These are phyloP conservation scores for Penicillium sp. DNA, from an alignment of 2,329 filamentous ascomycete species.

Conservation along the genomic window DNA sequence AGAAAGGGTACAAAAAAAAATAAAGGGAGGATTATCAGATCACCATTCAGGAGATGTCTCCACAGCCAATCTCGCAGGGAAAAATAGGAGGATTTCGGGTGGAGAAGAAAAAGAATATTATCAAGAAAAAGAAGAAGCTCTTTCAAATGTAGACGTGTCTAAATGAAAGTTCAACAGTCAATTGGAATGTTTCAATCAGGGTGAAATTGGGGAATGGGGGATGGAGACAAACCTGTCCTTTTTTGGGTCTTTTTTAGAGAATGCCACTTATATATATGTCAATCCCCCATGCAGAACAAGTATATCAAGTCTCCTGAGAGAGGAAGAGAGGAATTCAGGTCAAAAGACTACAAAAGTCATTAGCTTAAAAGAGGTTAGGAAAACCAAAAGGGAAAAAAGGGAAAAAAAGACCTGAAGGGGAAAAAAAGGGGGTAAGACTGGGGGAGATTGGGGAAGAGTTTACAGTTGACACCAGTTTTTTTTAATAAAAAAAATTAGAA, in stretches of 20 bases:
- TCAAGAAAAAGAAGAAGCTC: constrained; percentile 16
- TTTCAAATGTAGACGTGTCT: constrained; percentile 26
- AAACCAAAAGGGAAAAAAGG: constrained; percentile 8
- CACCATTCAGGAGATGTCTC: constrained; percentile 18
- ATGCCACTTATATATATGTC: constrained; percentile 16
- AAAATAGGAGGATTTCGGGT: constrained; percentile 4
- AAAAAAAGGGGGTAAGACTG: constrained; percentile 16
- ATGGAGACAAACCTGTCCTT: constrained; percentile 12
- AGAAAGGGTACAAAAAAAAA: not conserved
- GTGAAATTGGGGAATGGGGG: constrained; percentile 9
- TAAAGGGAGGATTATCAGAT: constrained; percentile 51
- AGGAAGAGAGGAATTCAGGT: constrained; percentile 9
- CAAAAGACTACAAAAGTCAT: constrained; percentile 15
- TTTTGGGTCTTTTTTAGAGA: constrained; percentile 4
- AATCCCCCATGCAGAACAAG: constrained; percentile 2
- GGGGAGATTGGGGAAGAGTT: constrained; percentile 12
- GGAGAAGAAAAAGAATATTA: constrained; percentile 8
- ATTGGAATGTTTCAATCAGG: constrained; percentile 26
- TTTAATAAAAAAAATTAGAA: not conserved
- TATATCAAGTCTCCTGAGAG: constrained; percentile 2
- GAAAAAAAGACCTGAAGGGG: constrained; percentile 7
- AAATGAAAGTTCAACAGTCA: constrained; percentile 18
- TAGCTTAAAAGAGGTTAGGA: constrained; percentile 21
- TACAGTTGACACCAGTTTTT: constrained; percentile 2
- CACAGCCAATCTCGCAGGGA: constrained; percentile 4